Evolutionary conservation across 352 stramenopile species (phyloP).

Genomic region (Phytopythium boreale): DNA sequence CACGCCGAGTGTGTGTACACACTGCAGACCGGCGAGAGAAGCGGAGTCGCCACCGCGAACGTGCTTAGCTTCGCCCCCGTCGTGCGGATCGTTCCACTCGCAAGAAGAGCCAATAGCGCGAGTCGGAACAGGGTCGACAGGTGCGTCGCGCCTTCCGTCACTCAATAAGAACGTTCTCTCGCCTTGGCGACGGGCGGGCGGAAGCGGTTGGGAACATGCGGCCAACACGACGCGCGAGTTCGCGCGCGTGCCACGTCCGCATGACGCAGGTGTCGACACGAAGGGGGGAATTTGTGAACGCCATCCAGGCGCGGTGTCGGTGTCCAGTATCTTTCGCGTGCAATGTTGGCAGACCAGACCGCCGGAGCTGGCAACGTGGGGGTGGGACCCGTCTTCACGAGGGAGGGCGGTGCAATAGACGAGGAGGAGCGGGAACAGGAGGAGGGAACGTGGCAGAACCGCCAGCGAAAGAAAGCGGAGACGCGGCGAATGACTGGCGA

Average conservation of each 20-base stretch:
- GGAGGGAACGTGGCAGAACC: constrained; percentile 1
- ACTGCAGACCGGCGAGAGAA: background rate
- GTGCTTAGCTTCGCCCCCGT: background rate
- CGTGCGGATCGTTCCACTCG: background rate
- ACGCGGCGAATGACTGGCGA: background rate
- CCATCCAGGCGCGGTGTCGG: background rate
- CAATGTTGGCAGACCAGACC: background rate
- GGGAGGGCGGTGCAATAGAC: background rate
- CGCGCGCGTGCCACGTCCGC: background rate
- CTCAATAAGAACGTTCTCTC: background rate
- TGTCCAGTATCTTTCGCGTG: background rate
- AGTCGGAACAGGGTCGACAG: background rate
- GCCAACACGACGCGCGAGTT: background rate
- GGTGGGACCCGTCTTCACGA: background rate
- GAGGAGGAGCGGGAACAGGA: background rate
- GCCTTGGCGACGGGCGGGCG: background rate
- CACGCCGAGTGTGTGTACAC: background rate
- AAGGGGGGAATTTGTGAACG: background rate
- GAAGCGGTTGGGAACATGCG: background rate
- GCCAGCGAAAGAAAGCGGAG: background rate
- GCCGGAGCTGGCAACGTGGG: background rate
- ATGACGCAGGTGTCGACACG: background rate
- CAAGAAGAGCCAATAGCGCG: background rate
- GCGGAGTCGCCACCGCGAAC: background rate
- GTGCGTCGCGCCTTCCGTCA: background rate